phyloP scores from a whole-genome alignment of 176 grass and related monocot genomes.

The Themeda triandra region DNA sequence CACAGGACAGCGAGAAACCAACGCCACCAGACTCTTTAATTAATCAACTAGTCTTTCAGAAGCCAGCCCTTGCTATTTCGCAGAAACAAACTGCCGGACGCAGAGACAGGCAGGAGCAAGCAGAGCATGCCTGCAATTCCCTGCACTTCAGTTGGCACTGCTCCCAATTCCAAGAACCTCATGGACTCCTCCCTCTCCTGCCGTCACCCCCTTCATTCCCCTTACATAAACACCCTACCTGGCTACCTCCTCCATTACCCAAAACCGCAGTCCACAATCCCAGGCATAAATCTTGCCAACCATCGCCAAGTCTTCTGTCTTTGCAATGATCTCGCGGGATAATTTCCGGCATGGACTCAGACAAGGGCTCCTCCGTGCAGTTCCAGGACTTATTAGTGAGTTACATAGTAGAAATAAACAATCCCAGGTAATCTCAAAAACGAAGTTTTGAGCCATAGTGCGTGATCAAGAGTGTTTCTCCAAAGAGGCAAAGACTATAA shows the following conservation, averaged over 20 bases:
- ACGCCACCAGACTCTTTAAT: not conserved
- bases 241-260: not conserved
- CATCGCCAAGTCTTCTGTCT: not conserved
- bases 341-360: not conserved
- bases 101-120: slow-evolving; percentile 25
- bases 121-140: slow-evolving; percentile 35
- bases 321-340: not conserved
- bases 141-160: slow-evolving; percentile 41
- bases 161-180: slow-evolving; percentile 47
- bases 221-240: slow-evolving; percentile 36
- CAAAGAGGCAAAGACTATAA: too few species aligned
- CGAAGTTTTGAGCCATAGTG: too few species aligned
- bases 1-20: not conserved
- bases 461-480: too few species aligned
- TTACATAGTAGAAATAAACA: too few species aligned
- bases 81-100: slow-evolving; percentile 42
- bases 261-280: not conserved
- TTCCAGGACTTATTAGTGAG: slow-evolving; percentile 94
- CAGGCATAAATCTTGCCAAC: not conserved
- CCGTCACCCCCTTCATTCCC: not conserved
- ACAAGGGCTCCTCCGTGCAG: slow-evolving; percentile 9
- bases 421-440: too few species aligned
- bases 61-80: slow-evolving; percentile 40
- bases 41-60: slow-evolving; percentile 17
- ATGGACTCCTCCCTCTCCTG: slow-evolving; percentile 14